These are phyloP conservation scores for Xylaria hypoxylon DNA, from an alignment of 2,329 filamentous ascomycete genomes.

Conservation along the genomic window DNA sequence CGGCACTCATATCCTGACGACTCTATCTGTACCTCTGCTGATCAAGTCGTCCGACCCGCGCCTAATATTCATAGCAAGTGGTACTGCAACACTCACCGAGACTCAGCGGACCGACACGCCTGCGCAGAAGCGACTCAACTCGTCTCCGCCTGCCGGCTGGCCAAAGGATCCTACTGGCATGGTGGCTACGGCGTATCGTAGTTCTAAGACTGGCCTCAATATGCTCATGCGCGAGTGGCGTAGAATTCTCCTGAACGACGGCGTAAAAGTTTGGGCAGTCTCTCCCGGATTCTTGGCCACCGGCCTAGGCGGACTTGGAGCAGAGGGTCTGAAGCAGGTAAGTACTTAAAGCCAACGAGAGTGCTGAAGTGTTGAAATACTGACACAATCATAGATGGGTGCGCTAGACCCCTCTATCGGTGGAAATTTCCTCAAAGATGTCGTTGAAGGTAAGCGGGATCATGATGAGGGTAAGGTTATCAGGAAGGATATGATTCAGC, in stretches of 20 bases:
- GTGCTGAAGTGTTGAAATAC: slow-evolving; percentile 10
- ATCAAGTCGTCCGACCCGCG: slow-evolving; percentile 58
- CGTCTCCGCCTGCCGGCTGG: slow-evolving; percentile 53
- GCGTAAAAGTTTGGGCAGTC: slow-evolving; percentile 59
- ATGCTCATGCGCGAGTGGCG: slow-evolving; percentile 63
- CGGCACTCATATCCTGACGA: slow-evolving; percentile 54
- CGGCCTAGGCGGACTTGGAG: slow-evolving; percentile 33
- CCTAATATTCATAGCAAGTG: slow-evolving; percentile 61
- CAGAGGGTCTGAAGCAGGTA: slow-evolving; percentile 41
- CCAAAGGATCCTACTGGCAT: slow-evolving; percentile 50
- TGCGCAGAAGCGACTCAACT: slow-evolving; percentile 36
- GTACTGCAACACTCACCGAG: slow-evolving; percentile 53
- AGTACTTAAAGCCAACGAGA: slow-evolving; percentile 36
- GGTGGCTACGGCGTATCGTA: slow-evolving; percentile 52
- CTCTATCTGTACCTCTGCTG: slow-evolving; percentile 55
- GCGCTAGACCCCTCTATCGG: slow-evolving; percentile 45
- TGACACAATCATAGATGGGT: slow-evolving; percentile 41
- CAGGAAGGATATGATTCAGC: slow-evolving; percentile 41
- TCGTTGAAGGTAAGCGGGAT: slow-evolving; percentile 47
- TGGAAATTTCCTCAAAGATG: slow-evolving; percentile 45
- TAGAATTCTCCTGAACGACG: slow-evolving; percentile 53
- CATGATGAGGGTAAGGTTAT: slow-evolving; percentile 46
- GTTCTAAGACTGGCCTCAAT: slow-evolving; percentile 59
- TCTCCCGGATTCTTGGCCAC: slow-evolving; percentile 46
- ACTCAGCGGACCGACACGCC: slow-evolving; percentile 43